Conservation (phyloP, 1,284 basidiomycete species). For the Grifola frondosa region DNA sequence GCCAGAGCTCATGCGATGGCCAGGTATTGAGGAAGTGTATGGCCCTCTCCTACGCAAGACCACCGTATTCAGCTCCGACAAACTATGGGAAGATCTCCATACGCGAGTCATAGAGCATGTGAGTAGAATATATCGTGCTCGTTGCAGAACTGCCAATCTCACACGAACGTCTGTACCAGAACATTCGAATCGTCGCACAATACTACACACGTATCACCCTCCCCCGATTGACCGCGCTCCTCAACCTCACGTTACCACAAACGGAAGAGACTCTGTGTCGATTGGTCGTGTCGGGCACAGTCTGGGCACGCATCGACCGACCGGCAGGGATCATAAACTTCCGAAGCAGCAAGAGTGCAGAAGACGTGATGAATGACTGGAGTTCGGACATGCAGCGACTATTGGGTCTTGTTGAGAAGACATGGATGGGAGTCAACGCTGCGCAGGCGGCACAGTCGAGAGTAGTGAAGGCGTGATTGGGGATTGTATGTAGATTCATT, state of each 20-base stretch:
- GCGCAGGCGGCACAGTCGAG: slow-evolving; percentile 78
- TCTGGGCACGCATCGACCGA: slow-evolving; percentile 94
- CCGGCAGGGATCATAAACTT: slow-evolving; percentile 90
- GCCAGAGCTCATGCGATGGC: slow-evolving; percentile 97
- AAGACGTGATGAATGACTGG: slow-evolving; percentile 97
- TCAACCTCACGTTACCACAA: slow-evolving; percentile 80
- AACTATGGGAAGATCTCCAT: slow-evolving; percentile 95
- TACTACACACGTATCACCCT: slow-evolving; percentile 97
- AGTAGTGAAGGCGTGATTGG: slow-evolving; percentile 42
- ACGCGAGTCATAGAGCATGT: slow-evolving; percentile 97
- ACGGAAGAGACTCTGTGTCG: slow-evolving; percentile 89
- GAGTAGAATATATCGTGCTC: slow-evolving; percentile 33
- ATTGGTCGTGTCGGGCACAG: slow-evolving; percentile 87
- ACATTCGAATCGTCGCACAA: slow-evolving; percentile 90
- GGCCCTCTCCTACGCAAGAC: slow-evolving; percentile 82
- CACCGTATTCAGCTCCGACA: slow-evolving; percentile 77
- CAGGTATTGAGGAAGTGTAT: slow-evolving; percentile 91
- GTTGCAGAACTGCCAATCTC: neutral
- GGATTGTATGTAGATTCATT: slow-evolving; percentile 23
- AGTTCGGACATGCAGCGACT: slow-evolving; percentile 93
- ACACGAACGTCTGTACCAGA: slow-evolving; percentile 60
- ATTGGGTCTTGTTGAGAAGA: slow-evolving; percentile 78
- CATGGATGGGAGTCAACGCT: slow-evolving; percentile 89
- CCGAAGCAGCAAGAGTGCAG: slow-evolving; percentile 72
- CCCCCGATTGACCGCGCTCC: slow-evolving; percentile 77